Evolutionary conservation across 805 yeast genomes (phyloP).

Genomic region (Metschnikowia reukaufii): DNA sequence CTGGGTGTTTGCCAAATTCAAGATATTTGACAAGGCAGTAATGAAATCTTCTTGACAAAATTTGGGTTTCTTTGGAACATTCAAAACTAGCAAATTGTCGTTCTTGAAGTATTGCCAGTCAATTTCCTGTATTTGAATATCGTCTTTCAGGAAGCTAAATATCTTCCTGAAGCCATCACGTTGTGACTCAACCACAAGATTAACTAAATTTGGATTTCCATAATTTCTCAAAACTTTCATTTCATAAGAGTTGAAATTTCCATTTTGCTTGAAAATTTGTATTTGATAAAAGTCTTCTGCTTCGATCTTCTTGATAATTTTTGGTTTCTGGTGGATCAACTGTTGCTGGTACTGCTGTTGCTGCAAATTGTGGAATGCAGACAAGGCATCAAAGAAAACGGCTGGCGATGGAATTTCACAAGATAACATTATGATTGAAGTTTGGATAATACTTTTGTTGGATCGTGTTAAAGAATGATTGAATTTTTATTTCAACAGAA

Average conservation of each 20-base stretch:
- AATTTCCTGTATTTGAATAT: conserved; percentile 32
- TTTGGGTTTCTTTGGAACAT: conserved; percentile 32
- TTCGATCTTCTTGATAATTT: conserved; percentile 37
- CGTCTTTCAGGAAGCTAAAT: conserved; percentile 31
- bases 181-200: conserved; percentile 21
- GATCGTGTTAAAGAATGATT: too few species aligned
- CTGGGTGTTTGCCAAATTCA: neutral
- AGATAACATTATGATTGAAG: conserved; percentile 16
- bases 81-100: conserved; percentile 36
- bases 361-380: conserved; percentile 17
- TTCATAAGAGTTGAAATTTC: conserved; percentile 36
- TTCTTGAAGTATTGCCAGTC: conserved; percentile 34
- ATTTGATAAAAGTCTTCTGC: conserved; percentile 35
- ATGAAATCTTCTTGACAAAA: conserved; percentile 20
- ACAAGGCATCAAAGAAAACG: conserved; percentile 15
- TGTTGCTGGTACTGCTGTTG: conserved; percentile 14
- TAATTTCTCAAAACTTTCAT: conserved; percentile 21
- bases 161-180: conserved; percentile 33
- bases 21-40: conserved; percentile 15
- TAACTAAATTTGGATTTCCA: conserved; percentile 14
- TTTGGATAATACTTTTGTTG: too few species aligned
- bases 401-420: conserved; percentile 17
- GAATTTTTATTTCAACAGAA: too few species aligned
- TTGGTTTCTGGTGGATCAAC: conserved; percentile 20
- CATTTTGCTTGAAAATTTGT: conserved; percentile 35